Evolutionary conservation across 371 early-diverging fungal species (phyloP), one percentile per base, ranked within the genome.

Genomic region (Rhizomucor miehei): DNA sequence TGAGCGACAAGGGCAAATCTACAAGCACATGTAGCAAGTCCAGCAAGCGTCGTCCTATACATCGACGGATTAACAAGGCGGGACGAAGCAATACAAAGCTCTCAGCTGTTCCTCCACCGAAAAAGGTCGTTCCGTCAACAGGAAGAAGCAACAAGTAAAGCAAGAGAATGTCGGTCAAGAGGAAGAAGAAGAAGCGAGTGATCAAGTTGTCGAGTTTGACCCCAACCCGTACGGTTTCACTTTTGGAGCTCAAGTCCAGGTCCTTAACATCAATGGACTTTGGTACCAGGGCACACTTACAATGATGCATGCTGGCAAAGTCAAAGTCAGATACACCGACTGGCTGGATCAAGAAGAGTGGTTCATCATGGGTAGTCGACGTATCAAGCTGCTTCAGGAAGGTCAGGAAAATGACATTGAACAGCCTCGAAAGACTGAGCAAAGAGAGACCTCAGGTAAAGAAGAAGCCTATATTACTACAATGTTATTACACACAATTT

Each of bases 321-420:
- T 85, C 34, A 69, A 67, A 44, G 70, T 84, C 1, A 60, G 55
- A 20, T 85, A 82, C 53, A 62, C 63, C 25, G 85, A 76, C 16
- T 84, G 85, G 82, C 70, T 73, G 12, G 56, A 71, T 9, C 72
- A 77, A 48, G 84, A 83, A 46, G 85, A 85, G 51, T 85, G 86
- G 86, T 67, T 85, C n/a, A 75, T 75, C 6, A 71, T 77, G 52
- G 85, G 78, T 16, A 85, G 85, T 46, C 65, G 72, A 5, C 50
- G 52, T 3, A 19, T 52, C 17, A 24, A 46, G 13, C 44, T 51
- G 17, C 14, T 14, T 3, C 44, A 41, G 44, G 51, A 53, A 11
- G 55, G 55, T 29, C 56, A 51, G 6, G 62, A 52, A n/a, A 24
- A 54, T 24, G 51, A 54, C 6, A 40, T 36, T 5, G 43, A 43